Conservation (phyloP, 208 protist genomes). For the Leishmania tropica region DNA sequence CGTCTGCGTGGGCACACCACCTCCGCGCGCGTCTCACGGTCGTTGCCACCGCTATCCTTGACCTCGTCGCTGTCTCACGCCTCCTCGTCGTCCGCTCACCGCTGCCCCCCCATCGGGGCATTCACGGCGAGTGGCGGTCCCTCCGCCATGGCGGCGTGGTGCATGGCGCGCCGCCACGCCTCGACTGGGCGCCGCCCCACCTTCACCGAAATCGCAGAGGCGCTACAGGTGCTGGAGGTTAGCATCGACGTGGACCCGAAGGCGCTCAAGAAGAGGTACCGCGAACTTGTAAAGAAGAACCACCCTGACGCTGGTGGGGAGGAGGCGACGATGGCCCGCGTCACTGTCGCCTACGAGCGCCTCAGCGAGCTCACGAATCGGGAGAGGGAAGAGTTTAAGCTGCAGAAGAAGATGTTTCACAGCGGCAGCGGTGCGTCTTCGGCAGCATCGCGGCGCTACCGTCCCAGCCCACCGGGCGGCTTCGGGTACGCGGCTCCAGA, state of each 20-base stretch:
- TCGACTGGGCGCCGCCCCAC: conserved; percentile 44
- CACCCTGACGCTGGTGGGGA: conserved; percentile 86
- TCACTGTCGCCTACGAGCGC: conserved; percentile 82
- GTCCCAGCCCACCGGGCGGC: conserved; percentile 23
- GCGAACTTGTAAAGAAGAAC: conserved; percentile 66
- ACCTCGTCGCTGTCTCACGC: not conserved
- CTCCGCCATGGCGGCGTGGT: not conserved
- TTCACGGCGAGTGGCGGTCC: not conserved
- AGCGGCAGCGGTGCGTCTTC: conserved; percentile 17
- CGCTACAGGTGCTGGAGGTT: conserved; percentile 53
- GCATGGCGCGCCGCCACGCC: conserved; percentile 33
- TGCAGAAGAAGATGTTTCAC: conserved; percentile 42
- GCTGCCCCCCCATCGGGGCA: not conserved
- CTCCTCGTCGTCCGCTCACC: conserved; percentile 5
- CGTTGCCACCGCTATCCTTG: not conserved
- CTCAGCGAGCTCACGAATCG: conserved; percentile 48
- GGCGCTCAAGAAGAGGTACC: conserved; percentile 67
- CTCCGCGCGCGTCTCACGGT: not conserved
- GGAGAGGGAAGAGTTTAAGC: conserved; percentile 70
- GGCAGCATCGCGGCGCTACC: conserved; percentile 12
- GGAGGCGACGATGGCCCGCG: conserved; percentile 63
- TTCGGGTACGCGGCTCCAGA: conserved; percentile 20
- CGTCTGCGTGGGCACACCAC: not conserved
- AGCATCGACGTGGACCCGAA: conserved; percentile 40
- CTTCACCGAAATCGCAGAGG: conserved; percentile 53